Evolutionary conservation across 73 alveolate species (phyloP).

Genomic region (Paramecium sonneborni): DNA sequence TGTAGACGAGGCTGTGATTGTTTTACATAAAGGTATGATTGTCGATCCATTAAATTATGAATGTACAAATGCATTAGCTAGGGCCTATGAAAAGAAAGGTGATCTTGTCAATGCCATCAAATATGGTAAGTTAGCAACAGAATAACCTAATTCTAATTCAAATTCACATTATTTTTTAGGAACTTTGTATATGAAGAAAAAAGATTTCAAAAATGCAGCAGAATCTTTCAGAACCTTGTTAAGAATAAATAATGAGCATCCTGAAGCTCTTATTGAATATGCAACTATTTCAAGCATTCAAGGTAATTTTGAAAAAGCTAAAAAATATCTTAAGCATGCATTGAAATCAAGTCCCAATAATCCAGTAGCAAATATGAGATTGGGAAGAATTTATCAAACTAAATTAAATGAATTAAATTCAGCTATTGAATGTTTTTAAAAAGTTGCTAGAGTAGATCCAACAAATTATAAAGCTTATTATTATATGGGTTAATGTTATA

Average conservation of each 20-base stretch:
- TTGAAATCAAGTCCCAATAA: slow-evolving; percentile 81
- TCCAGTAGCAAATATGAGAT: slow-evolving; percentile 84
- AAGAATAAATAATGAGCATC: slow-evolving; percentile 74
- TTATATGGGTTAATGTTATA: slow-evolving; percentile 79
- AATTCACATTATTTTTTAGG: slow-evolving; percentile 85
- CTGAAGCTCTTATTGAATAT: slow-evolving; percentile 83
- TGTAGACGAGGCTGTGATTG: slow-evolving; percentile 79
- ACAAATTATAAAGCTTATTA: slow-evolving; percentile 82
- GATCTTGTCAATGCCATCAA: slow-evolving; percentile 77
- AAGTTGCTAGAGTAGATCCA: slow-evolving; percentile 78
- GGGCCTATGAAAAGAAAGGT: slow-evolving; percentile 84
- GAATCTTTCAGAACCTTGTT: slow-evolving; percentile 51
- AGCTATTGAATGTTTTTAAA: slow-evolving; percentile 77
- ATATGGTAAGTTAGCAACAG: slow-evolving; percentile 74
- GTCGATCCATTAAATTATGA: slow-evolving; percentile 83
- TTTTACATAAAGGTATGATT: slow-evolving; percentile 72
- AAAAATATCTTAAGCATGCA: slow-evolving; percentile 87
- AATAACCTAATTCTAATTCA: slow-evolving; percentile 75
- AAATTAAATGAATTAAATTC: slow-evolving; percentile 77
- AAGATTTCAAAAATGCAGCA: slow-evolving; percentile 77
- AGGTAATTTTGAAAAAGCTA: slow-evolving; percentile 78
- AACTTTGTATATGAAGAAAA: slow-evolving; percentile 81
- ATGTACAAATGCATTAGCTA: slow-evolving; percentile 84
- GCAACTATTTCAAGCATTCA: slow-evolving; percentile 77
- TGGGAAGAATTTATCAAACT: slow-evolving; percentile 82